Percentiles rank a stretch among this genome's conserved stretches.
Conservation (phyloP, 441 rosid genomes). For the Erysimum cheiri region DNA sequence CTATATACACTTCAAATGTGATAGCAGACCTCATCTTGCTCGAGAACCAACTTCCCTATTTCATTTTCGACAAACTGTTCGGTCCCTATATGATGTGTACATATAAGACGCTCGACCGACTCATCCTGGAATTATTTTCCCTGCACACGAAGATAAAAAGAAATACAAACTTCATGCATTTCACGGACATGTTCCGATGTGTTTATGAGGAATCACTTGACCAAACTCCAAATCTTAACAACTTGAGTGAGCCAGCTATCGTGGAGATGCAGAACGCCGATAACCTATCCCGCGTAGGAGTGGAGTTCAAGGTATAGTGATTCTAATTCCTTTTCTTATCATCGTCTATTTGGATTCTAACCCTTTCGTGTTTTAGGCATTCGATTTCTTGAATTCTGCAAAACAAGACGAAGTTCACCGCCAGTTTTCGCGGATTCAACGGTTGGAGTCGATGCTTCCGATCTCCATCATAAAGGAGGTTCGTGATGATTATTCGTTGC, state of each 20-base stretch:
- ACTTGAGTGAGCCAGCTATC: neutral
- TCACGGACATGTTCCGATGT: constrained; percentile 14
- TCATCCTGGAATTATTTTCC: neutral
- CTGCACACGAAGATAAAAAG: neutral
- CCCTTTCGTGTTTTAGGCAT: neutral
- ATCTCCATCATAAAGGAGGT: neutral
- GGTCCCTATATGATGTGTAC: neutral
- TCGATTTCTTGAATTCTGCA: neutral
- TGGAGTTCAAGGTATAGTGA: constrained; percentile 3
- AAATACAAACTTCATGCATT: constrained; percentile 6
- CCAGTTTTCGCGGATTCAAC: neutral
- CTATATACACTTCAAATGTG: neutral
- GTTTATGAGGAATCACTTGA: constrained; percentile 17
- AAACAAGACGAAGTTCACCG: neutral
- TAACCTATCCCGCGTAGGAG: constrained; percentile 1
- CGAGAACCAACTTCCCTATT: constrained; percentile 23
- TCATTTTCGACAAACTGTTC: neutral
- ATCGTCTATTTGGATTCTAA: no score
- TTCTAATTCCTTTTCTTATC: no score
- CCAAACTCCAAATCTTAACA: neutral
- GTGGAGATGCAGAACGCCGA: neutral
- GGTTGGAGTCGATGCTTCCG: neutral
- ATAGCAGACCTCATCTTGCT: constrained; percentile 10
- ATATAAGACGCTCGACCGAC: neutral
- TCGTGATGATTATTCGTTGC: constrained; percentile 6